Percentiles rank a stretch among this genome's conserved stretches.
Evolutionary conservation across 2,329 filamentous ascomycete species (phyloP).

Genomic region (Sporothrix pseudoabietina): DNA sequence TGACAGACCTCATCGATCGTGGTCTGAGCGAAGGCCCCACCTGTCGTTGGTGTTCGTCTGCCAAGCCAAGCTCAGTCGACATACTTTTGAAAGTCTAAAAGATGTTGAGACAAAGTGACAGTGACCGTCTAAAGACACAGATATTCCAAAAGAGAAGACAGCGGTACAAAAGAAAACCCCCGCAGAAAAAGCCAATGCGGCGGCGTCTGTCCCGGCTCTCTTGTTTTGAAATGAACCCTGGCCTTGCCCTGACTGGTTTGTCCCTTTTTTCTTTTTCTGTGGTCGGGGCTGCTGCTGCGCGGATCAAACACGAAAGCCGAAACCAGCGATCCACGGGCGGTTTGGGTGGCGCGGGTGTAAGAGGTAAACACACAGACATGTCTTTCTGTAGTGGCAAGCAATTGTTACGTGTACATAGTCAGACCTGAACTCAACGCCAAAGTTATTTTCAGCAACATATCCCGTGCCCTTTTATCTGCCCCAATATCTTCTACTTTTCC

Average conservation of each 20-base stretch:
- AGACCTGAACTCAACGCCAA: neutral
- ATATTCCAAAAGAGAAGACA: neutral
- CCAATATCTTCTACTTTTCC: neutral
- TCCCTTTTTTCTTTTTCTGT: neutral
- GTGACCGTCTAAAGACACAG: neutral
- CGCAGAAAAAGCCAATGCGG: neutral
- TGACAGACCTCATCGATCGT: neutral
- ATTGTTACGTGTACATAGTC: neutral
- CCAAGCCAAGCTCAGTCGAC: neutral
- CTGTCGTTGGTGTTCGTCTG: neutral
- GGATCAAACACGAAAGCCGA: conserved; percentile 16
- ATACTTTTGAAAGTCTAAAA: neutral
- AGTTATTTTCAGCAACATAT: neutral
- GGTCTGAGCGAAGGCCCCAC: neutral
- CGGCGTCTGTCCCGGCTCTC: neutral
- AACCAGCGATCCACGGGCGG: neutral
- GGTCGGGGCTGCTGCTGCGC: conserved; percentile 2
- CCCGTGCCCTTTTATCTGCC: neutral
- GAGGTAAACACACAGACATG: neutral
- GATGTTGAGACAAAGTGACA: neutral
- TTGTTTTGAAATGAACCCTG: neutral
- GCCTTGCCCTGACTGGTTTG: neutral
- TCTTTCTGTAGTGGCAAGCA: neutral
- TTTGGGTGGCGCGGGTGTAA: neutral
- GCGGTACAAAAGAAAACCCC: neutral